phyloP scores from a whole-genome alignment of 2,329 filamentous ascomycete species.

The Clonostachys solani region DNA sequence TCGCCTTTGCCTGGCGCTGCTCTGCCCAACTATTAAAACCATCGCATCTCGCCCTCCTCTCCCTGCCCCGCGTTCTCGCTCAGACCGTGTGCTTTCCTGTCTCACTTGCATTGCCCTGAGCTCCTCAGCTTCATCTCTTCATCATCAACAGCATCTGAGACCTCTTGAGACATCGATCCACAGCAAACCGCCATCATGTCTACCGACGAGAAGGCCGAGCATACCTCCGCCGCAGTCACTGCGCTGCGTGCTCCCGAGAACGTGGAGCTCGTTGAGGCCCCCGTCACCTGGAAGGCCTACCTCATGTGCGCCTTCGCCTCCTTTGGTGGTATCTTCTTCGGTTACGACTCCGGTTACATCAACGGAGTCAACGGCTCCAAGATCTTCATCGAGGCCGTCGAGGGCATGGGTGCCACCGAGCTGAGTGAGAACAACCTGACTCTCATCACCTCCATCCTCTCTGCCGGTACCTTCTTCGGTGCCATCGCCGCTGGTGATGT shows the following conservation, averaged over 20 bases:
- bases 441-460: slow-evolving; percentile 72
- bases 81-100: no score
- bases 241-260: slow-evolving; percentile 40
- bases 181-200: no score
- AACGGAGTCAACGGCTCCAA: slow-evolving; percentile 54
- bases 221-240: no score
- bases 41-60: no score
- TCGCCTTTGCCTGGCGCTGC: no score
- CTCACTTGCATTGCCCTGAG: no score
- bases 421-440: slow-evolving; percentile 40
- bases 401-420: slow-evolving; percentile 25
- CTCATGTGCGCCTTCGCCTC: slow-evolving; percentile 66
- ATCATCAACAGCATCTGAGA: no score
- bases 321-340: slow-evolving; percentile 73
- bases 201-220: no score
- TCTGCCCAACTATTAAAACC: no score
- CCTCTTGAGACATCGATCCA: no score
- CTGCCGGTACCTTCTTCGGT: slow-evolving; percentile 74
- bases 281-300: slow-evolving; percentile 66
- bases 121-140: no score
- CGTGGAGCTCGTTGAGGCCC: slow-evolving; percentile 59
- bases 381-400: slow-evolving; percentile 48
- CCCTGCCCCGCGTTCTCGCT: no score
- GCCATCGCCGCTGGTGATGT: slow-evolving; percentile 74
- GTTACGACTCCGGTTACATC: slow-evolving; percentile 76